phyloP scores from a whole-genome alignment of 805 yeast genomes.

The Saccharomyces mikatae region DNA sequence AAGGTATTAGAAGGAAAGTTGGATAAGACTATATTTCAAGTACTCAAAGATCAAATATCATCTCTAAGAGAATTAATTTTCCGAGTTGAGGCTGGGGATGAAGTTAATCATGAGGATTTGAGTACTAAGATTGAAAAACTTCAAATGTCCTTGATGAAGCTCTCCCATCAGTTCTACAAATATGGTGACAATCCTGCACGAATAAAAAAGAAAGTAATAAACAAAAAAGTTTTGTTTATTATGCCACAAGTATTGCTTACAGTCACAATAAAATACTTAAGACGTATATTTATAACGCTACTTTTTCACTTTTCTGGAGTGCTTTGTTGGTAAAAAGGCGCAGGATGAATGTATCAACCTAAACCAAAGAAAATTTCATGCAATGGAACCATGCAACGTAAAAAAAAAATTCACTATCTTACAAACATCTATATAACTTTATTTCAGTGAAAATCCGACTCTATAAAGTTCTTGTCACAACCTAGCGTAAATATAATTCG shows the following conservation, averaged over 20 bases:
- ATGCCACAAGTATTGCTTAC: not conserved
- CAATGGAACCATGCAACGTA: not conserved
- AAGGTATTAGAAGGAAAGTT: conserved; percentile 55
- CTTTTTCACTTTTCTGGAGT: not conserved
- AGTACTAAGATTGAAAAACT: conserved; percentile 63
- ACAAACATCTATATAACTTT: not conserved
- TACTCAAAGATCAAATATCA: conserved; percentile 40
- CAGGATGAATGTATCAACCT: not conserved
- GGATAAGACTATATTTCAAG: conserved; percentile 36
- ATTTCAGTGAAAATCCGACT: not conserved
- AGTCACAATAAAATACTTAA: not conserved
- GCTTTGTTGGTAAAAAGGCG: not conserved
- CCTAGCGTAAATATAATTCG: conserved; percentile 10
- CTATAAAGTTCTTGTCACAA: conserved; percentile 1
- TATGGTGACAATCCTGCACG: conserved; percentile 13
- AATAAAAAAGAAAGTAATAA: conserved; percentile 14
- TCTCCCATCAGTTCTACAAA: conserved; percentile 50
- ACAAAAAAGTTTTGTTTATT: not conserved
- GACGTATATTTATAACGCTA: not conserved
- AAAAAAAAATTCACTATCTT: not conserved
- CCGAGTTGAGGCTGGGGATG: conserved; percentile 50
- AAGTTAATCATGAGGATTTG: conserved; percentile 44
- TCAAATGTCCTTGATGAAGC: conserved; percentile 61
- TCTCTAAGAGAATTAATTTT: conserved; percentile 55
- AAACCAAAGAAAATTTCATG: not conserved